Evolutionary conservation across 192 early-diverging fungal species (phyloP), one percentile per base, ranked within the genome.

Genomic region (Coemansia aciculifera): DNA sequence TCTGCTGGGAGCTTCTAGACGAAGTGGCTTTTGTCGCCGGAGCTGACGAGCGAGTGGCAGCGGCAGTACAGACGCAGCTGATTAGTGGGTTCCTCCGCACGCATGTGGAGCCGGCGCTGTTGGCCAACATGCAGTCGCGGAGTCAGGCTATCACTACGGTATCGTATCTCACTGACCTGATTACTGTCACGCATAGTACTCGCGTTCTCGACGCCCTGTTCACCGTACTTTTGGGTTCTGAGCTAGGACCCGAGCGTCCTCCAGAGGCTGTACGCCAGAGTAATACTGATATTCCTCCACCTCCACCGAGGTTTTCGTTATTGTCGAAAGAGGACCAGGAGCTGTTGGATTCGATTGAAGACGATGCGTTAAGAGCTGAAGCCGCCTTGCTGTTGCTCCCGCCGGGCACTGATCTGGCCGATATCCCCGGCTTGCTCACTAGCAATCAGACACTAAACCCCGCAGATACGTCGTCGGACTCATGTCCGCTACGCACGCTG

Each of bases 1-100:
- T 83, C 2, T 74, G 75, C 60, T 83, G 80, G 80, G 80, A 83
- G 67, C 75, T 83, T 37, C 57, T 83, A 3, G 80, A 83, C 63
- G 80, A 83, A 49, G 32, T 83, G 1, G 59, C 72, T 3, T 40
- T 54, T 11, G 67, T 63, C 0, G 70, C 62, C 10, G 34, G n/a
- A 9, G n/a, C 31, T 34, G 67, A 66, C 19, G 34, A 43, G 21
- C 63, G 71, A 3, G 54, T 83, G 42, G 46, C 43, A 0, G 43
- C 54, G 6, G 80, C 72, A 0, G 75, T 78, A 11, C 74, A 78
- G 44, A 74, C 68, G 51, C 74, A 78, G 66, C 57, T 83, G 62
- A 64, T 27, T 3, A 78, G 71, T 49, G 75, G 72, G 0, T 67
- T 75, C 29, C 44, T 83, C 62, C 72, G 72, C 60, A 74, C 80